Conservation (phyloP, 306 rosid species). For the Gastrolobium villosum region DNA sequence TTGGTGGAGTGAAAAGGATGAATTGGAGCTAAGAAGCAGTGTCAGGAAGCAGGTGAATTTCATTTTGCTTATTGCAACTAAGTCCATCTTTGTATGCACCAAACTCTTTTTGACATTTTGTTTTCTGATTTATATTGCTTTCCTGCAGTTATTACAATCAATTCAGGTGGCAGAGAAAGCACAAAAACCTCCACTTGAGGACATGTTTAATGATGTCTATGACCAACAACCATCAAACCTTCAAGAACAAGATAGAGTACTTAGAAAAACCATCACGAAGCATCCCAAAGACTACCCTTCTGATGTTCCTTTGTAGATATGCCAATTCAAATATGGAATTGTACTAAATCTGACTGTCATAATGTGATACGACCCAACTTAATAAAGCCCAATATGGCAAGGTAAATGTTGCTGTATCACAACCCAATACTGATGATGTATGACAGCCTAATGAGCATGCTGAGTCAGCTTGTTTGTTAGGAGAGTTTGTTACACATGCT, state of each 20-base stretch:
- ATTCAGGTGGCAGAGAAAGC: constrained; percentile 74
- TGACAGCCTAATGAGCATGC: no score
- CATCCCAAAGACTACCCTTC: constrained; percentile 69
- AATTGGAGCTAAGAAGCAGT: constrained; percentile 60
- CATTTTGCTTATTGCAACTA: not conserved
- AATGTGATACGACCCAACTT: no score
- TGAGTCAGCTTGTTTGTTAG: no score
- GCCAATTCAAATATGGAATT: constrained; percentile 34
- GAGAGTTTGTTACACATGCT: no score
- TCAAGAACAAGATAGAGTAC: constrained; percentile 62
- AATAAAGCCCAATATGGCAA: no score
- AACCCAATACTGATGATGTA: no score
- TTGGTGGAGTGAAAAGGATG: constrained; percentile 70
- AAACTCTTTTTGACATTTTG: constrained; percentile 40
- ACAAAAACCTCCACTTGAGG: constrained; percentile 68
- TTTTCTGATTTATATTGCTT: constrained; percentile 12
- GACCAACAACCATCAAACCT: constrained; percentile 68
- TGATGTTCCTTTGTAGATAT: constrained; percentile 70
- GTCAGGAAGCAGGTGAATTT: constrained; percentile 65
- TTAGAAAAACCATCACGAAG: constrained; percentile 57
- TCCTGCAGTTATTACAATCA: constrained; percentile 63
- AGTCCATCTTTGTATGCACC: not conserved
- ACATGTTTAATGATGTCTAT: constrained; percentile 70
- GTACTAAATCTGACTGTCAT: constrained; percentile 11
- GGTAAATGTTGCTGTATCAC: no score